Evolutionary conservation across 495 filamentous ascomycete species (phyloP), one percentile per base, ranked within the genome.

Genomic region (Aspergillus panamensis): DNA sequence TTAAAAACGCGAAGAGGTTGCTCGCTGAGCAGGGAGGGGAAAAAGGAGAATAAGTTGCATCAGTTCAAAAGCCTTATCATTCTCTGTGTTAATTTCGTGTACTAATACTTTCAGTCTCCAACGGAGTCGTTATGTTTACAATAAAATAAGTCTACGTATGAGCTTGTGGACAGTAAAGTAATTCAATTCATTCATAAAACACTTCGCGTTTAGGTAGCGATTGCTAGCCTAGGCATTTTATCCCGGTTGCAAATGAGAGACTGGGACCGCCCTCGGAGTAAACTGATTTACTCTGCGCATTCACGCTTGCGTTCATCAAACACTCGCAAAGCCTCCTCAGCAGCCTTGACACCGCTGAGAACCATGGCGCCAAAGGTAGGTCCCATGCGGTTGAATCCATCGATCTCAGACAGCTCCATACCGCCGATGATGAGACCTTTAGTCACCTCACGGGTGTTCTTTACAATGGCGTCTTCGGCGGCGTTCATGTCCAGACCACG

Each of bases 321-420:
- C 45, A 94, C 84, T 62, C 77, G 80, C 57, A 93, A 66, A 16
- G 86, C 86, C 75, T 91, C 90, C 77, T 96, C 89, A 37, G 91
- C 91, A 64, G 91, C 91, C 77, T 92, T 92, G 57, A 94, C 89
- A 65, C 91, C 91, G 58, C 78, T 84, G 40, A 94, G 77, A 14
- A 83, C 88, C 91, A 95, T 95, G 42, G 90, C 89, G 49, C 88
- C 87, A 66, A 90, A 90, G 16, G 86, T 90, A 37, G 84, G 83
- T 13, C 79, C 89, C 89, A 92, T 94, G 54, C 90, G 84, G 74
- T 93, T 93, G 51, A 88, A 89, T 21, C 89, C 91, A 66, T 96
- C 91, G 37, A 95, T 85, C 76, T 96, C 91, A 58, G 86, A 88
- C 67, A 95, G 73, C 75, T 96, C 91, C 91, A 96, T 96, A 21